Percentiles rank a stretch among this genome's conserved stretches.
Conservation (phyloP, 371 early-diverging fungal genomes). For the Rhizopus arrhizus region DNA sequence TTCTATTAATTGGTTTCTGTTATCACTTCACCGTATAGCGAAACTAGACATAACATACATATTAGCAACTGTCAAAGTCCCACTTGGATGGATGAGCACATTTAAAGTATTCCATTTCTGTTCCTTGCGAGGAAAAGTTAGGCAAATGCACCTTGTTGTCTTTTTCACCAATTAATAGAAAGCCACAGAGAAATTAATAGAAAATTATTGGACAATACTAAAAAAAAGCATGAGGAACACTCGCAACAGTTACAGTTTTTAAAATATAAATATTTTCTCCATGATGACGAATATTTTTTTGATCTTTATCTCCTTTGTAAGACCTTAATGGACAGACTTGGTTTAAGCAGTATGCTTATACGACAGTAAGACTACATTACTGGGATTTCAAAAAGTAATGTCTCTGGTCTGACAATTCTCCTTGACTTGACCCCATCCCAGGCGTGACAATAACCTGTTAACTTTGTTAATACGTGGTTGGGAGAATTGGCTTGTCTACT, state of each 20-base stretch:
- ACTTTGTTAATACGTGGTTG: conserved; percentile 15
- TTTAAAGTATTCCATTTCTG: conserved; percentile 2
- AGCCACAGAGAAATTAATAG: too few relatives aligned
- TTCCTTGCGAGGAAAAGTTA: not conserved
- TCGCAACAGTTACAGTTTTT: too few relatives aligned
- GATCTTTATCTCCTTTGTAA: not conserved
- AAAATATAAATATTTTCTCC: too few relatives aligned
- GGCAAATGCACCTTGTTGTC: conserved; percentile 5
- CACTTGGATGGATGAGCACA: conserved; percentile 1
- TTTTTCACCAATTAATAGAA: not conserved
- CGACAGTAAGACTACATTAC: conserved; percentile 20
- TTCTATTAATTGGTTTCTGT: too few relatives aligned
- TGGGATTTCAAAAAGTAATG: conserved; percentile 10
- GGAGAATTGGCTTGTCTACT: conserved; percentile 21
- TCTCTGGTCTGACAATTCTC: conserved; percentile 18
- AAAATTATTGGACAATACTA: too few relatives aligned
- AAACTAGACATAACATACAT: too few relatives aligned
- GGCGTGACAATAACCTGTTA: conserved; percentile 16
- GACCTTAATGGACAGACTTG: conserved; percentile 8
- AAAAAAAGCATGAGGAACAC: too few relatives aligned
- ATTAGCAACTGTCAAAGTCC: conserved; percentile 1
- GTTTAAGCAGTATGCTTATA: conserved; percentile 7
- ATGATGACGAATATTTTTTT: too few relatives aligned
- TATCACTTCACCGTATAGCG: too few relatives aligned
- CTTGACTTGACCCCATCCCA: conserved; percentile 15